These are phyloP conservation scores for Phaffomyces antillensis DNA, from an alignment of 805 yeast genomes.

Conservation along the genomic window DNA sequence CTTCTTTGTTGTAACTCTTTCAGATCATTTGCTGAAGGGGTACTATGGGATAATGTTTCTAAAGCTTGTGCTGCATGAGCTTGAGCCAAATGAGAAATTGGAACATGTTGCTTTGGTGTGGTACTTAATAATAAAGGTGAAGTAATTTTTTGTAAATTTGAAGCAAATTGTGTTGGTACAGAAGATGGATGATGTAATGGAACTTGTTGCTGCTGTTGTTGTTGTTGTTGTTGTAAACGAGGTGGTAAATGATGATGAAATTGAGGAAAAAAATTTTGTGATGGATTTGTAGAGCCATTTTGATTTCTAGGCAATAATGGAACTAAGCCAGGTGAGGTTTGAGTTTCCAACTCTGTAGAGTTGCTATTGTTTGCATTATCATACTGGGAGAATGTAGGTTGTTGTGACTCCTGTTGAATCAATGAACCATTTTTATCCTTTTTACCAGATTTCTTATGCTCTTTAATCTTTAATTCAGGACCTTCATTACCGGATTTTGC, in stretches of 20 bases:
- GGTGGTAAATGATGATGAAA: constrained; percentile 24
- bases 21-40: constrained; percentile 4
- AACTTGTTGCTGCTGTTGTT: constrained; percentile 19
- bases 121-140: constrained; percentile 58
- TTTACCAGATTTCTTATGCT: constrained; percentile 8
- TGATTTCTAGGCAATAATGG: constrained; percentile 33
- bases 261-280: constrained; percentile 17
- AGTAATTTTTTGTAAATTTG: constrained; percentile 54
- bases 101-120: constrained; percentile 26
- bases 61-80: constrained; percentile 25
- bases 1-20: constrained; percentile 1
- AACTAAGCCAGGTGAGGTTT: constrained; percentile 31
- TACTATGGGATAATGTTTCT: constrained; percentile 17
- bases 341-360: background rate
- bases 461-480: constrained; percentile 18
- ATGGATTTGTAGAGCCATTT: constrained; percentile 3
- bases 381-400: background rate
- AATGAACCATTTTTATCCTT: background rate
- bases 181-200: constrained; percentile 50
- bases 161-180: constrained; percentile 65
- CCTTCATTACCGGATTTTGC: constrained; percentile 16
- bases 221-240: constrained; percentile 17
- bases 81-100: constrained; percentile 26
- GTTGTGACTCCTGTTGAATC: background rate
- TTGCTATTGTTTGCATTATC: constrained; percentile 4